Conservation (phyloP, 2,329 filamentous ascomycete genomes). For the Stagonosporopsis cucurbitacearum region DNA sequence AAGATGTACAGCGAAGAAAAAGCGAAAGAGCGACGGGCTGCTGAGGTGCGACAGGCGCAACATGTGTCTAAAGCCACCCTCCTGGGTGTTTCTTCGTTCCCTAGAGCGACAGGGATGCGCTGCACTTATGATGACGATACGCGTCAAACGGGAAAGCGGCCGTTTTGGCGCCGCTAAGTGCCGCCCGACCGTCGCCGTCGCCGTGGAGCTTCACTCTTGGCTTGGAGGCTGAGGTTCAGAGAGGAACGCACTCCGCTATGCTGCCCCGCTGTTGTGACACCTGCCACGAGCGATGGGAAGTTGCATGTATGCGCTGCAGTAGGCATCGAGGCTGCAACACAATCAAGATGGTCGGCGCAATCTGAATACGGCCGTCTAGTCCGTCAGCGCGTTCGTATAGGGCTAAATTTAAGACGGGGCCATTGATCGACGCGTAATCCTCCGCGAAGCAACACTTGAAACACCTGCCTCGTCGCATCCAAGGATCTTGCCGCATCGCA, state of each 20-base stretch:
- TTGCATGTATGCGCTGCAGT: no score
- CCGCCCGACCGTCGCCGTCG: slow-evolving; percentile 11
- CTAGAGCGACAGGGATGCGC: slow-evolving; percentile 16
- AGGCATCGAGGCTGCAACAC: background rate
- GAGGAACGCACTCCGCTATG: background rate
- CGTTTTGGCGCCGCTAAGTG: slow-evolving; percentile 17
- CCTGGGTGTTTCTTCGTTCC: slow-evolving; percentile 14
- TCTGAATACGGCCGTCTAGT: background rate
- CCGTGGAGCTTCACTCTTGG: slow-evolving; percentile 6
- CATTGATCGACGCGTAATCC: slow-evolving; percentile 18
- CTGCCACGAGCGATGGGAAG: background rate
- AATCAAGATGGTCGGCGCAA: background rate
- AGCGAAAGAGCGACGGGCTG: slow-evolving; percentile 21
- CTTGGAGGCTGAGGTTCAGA: background rate
- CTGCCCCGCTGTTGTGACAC: background rate
- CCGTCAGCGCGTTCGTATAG: slow-evolving; percentile 18
- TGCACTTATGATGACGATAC: slow-evolving; percentile 13
- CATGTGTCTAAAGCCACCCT: slow-evolving; percentile 20
- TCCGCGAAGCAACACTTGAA: slow-evolving; percentile 11
- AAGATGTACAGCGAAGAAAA: slow-evolving; percentile 16
- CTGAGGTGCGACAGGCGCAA: slow-evolving; percentile 12
- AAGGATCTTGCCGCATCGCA: slow-evolving; percentile 6
- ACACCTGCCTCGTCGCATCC: slow-evolving; percentile 6
- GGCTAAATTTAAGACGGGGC: slow-evolving; percentile 11
- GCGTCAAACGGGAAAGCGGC: slow-evolving; percentile 15